Evolutionary conservation across 352 stramenopile species (phyloP).

Genomic region (Blastocystis sp.): DNA sequence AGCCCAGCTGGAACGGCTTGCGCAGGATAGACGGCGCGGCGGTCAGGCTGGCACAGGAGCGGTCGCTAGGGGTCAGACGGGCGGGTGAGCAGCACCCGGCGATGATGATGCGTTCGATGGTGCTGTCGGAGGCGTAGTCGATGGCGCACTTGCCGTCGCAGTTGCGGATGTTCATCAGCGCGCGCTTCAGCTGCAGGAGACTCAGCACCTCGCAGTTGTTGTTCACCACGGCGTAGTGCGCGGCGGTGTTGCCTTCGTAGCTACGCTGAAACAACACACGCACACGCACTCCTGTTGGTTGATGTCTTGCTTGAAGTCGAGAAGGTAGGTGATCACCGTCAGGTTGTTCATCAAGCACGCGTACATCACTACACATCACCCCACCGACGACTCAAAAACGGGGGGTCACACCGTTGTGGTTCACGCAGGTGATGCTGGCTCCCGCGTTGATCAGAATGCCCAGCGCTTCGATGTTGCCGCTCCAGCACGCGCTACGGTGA

Average conservation of each 20-base stretch:
- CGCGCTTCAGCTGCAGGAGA: neutral
- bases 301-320: constrained; percentile 4
- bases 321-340: constrained; percentile 10
- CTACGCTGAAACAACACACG: neutral
- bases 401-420: constrained; percentile 48
- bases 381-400: neutral
- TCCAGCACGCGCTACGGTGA: constrained; percentile 46
- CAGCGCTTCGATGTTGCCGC: constrained; percentile 24
- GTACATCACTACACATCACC: constrained; percentile 44
- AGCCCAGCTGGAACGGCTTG: constrained; percentile 13
- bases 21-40: neutral
- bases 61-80: neutral
- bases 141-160: constrained; percentile 3
- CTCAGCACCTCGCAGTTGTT: constrained; percentile 20
- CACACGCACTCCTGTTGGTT: constrained; percentile 24
- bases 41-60: neutral
- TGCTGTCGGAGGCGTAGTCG: constrained; percentile 22
- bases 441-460: neutral
- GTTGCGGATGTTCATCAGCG: constrained; percentile 8
- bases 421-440: neutral
- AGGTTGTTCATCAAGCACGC: neutral
- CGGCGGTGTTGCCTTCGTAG: constrained; percentile 46
- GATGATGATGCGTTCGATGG: constrained; percentile 8
- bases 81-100: neutral
- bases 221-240: constrained; percentile 8